A percentile compares a stretch with the other conserved stretches of the same genome.
Evolutionary conservation across 768 basidiomycete genomes (phyloP).

Genomic region (Xerocomellus intermedius): DNA sequence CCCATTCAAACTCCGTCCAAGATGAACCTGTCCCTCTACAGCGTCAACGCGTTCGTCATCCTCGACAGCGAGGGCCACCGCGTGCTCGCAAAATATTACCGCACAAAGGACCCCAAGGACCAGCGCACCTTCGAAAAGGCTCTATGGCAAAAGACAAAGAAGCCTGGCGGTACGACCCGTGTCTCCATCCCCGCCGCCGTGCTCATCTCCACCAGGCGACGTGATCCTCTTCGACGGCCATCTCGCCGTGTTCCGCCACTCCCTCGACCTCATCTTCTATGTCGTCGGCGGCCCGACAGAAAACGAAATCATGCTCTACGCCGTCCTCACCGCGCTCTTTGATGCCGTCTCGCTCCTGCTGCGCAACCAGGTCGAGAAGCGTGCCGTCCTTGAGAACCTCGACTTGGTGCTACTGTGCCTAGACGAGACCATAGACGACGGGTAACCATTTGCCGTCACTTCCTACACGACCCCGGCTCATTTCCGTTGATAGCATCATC

Average conservation of each 20-base stretch:
- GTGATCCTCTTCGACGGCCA: conserved; percentile 90
- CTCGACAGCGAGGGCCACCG: conserved; percentile 96
- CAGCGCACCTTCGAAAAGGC: conserved; percentile 96
- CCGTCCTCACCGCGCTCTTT: conserved; percentile 78
- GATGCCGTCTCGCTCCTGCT: conserved; percentile 87
- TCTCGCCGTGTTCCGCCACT: conserved; percentile 91
- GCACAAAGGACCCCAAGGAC: conserved; percentile 79
- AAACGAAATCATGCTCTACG: conserved; percentile 94
- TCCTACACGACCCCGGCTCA: conserved; percentile 5
- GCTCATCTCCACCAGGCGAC: conserved; percentile 57
- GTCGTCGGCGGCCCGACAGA: conserved; percentile 83
- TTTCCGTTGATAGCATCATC: conserved; percentile 65
- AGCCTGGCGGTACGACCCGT: conserved; percentile 70
- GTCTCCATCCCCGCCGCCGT: background rate
- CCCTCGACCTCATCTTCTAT: conserved; percentile 94
- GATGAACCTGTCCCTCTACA: conserved; percentile 85
- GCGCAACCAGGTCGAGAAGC: conserved; percentile 91
- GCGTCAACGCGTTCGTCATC: conserved; percentile 81
- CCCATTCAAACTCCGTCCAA: conserved; percentile 23
- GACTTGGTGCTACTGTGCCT: conserved; percentile 90
- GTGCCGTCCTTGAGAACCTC: conserved; percentile 90
- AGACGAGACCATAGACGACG: conserved; percentile 98
- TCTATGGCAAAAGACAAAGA: conserved; percentile 93
- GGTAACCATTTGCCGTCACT: conserved; percentile 51
- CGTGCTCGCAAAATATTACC: conserved; percentile 94